Base-by-base conservation (phyloP, 352 stramenopile genomes). In the Globisporangium radiosum region DNA sequence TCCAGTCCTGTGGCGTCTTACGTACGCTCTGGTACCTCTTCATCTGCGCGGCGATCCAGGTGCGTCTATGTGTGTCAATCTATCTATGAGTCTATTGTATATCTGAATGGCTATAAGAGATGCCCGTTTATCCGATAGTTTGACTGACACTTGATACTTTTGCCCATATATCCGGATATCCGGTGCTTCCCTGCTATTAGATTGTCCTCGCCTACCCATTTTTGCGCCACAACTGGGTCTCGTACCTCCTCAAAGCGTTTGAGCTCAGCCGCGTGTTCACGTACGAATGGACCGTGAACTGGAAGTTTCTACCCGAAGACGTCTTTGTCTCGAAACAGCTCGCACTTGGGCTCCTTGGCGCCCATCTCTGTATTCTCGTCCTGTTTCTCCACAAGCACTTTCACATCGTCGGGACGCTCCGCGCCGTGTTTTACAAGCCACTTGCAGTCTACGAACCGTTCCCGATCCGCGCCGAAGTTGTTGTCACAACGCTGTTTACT, bases 201-300 rank as follows among this genome's bases (percentile, higher is more conserved):
- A 60, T 98, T 39, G 63, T 96, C 15, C 54, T 99, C 40, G 97
- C 76, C 19, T 80, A 92, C 56, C 97, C 97, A 33, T 99, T 99
- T 78, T 73, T 99, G 57, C 80, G 86, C 37, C 81, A 90, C 43
- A 96, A 98, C 78, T 97, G 95, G 66, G 73, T 92, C 62, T 95
- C 77, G 62, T 99, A 99, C 78, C 51, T 99, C 44, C 76, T 79
- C 42, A 98, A 98, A 63, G 93, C 97, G 10, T 99, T 99, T 71
- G 96, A 99, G 62, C 85, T 99, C 42, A 96, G 71, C 49, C 91
- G 97, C 42, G 95, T 99, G 37, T 99, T 99, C 69, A 97, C 94
- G 61, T 98, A 95, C 81, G 94, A 98, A 75, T 99, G 97, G 97
- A 99, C 97, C 13, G 97, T 99, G 38, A 99, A 99, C 84, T 99